Evolutionary conservation across 2,329 filamentous ascomycete species (phyloP).

Genomic region (Sordariomycetes sp.): DNA sequence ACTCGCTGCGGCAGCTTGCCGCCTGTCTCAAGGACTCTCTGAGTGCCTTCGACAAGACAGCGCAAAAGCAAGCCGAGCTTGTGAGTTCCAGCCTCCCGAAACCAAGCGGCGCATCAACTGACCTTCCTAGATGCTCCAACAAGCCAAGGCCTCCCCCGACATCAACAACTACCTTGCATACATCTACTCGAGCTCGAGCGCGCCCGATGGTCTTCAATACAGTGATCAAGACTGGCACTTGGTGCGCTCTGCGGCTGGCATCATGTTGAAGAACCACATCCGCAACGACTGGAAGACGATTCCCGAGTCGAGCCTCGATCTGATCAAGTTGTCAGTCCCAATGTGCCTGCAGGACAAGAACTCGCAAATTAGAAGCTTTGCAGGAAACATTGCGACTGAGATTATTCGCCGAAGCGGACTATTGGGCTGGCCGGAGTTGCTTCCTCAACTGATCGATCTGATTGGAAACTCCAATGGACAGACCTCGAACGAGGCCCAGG

Average conservation of each 20-base stretch:
- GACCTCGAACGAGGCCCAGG: constrained; percentile 63
- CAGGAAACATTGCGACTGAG: constrained; percentile 91
- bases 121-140: constrained; percentile 69
- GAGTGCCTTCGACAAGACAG: constrained; percentile 68
- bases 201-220: constrained; percentile 50
- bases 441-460: constrained; percentile 73
- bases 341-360: constrained; percentile 73
- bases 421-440: constrained; percentile 81
- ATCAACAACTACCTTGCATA: constrained; percentile 96
- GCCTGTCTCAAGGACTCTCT: constrained; percentile 86
- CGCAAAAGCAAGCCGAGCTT: constrained; percentile 82
- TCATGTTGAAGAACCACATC: constrained; percentile 95
- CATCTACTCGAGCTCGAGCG: constrained; percentile 66
- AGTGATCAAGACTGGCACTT: constrained; percentile 57
- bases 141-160: constrained; percentile 82
- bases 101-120: not conserved
- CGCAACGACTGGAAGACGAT: constrained; percentile 67
- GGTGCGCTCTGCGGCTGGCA: constrained; percentile 77
- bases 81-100: constrained; percentile 38
- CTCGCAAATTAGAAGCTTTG: constrained; percentile 75
- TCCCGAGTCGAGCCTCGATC: constrained; percentile 59
- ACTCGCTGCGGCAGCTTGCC: constrained; percentile 82
- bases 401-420: constrained; percentile 77
- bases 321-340: constrained; percentile 74
- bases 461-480: constrained; percentile 65